These are phyloP conservation scores for Lolium perenne DNA, from an alignment of 176 grass and related monocot species.

Conservation along the genomic window DNA sequence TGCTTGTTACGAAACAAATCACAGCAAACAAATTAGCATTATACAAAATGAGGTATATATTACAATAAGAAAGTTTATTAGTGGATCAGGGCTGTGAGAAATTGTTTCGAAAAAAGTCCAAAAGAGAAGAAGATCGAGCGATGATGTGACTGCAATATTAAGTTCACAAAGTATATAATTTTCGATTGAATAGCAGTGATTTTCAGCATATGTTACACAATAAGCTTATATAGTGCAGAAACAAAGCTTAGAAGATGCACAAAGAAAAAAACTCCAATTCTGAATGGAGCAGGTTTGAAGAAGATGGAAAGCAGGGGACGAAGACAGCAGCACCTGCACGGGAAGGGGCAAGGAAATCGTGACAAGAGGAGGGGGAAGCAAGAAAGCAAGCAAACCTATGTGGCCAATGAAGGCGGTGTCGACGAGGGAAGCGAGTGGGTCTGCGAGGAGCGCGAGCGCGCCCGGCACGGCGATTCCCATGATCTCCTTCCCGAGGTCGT, in stretches of 20 bases:
- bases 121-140: neutral
- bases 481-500: conserved; percentile 85
- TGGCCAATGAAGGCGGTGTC: conserved; percentile 92
- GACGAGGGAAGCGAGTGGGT: conserved; percentile 84
- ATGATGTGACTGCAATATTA: neutral
- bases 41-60: neutral
- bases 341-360: neutral
- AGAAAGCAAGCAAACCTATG: conserved; percentile 51
- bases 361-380: neutral
- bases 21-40: neutral
- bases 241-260: neutral
- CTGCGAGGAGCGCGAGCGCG: conserved; percentile 72
- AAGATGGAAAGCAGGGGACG: neutral
- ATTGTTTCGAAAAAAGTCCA: neutral
- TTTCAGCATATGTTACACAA: neutral
- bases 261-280: neutral
- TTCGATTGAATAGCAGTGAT: neutral
- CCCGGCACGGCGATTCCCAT: conserved; percentile 75
- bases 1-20: conserved; percentile 47
- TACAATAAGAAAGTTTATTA: neutral
- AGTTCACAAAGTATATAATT: neutral
- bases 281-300: neutral
- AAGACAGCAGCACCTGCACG: neutral
- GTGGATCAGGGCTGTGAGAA: no score
- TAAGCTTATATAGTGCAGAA: neutral